Evolutionary conservation across 495 filamentous ascomycete species (phyloP), one percentile per base, ranked within the genome.

Genomic region (Tuber borchii): DNA sequence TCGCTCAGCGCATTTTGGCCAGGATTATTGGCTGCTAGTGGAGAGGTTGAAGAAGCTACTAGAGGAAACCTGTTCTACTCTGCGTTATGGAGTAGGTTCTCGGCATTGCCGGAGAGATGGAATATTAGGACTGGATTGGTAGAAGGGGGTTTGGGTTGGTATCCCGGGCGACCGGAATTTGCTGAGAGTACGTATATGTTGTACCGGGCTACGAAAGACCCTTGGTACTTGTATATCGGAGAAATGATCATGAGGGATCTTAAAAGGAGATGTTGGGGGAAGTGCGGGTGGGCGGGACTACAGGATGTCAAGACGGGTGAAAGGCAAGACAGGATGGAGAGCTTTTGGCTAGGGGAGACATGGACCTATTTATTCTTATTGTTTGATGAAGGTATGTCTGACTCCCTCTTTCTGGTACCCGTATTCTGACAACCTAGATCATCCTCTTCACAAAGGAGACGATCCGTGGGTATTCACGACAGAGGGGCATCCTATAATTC

Each of bases 261-360:
- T 78, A 91, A 92, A 77, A 86, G 93, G 69, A 88, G 96, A 65
- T 99, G 95, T 83, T 97, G 93, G 93, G 94, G 93, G 2, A 89
- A 89, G 72, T 99, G 95, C 81, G 95, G 95, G 71, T 98, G 93
- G 94, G 92, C 95, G 8, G 95, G 95, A 0, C 87, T 99, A n/a
- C 92, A 97, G 79, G 93, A 98, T 84, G 95, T 99, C 16, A 86
- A 91, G 44, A 93, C 88, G 65, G 96, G 95, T 0, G 92, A 97
- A 83, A 90, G 91, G 82, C 94, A 88, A 81, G 95, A 99, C 82
- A 91, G 95, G 26, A 99, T 99, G 95, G 95, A 99, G 85, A 98
- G 95, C 84, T 99, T 99, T 86, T 98, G 97, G 83, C 87, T 98
- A 2, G 94, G 96, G 5, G 95, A 99, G 84, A 99, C 95, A 0